Conservation (phyloP, 1,284 basidiomycete genomes). For the Naganishia cerealis region DNA sequence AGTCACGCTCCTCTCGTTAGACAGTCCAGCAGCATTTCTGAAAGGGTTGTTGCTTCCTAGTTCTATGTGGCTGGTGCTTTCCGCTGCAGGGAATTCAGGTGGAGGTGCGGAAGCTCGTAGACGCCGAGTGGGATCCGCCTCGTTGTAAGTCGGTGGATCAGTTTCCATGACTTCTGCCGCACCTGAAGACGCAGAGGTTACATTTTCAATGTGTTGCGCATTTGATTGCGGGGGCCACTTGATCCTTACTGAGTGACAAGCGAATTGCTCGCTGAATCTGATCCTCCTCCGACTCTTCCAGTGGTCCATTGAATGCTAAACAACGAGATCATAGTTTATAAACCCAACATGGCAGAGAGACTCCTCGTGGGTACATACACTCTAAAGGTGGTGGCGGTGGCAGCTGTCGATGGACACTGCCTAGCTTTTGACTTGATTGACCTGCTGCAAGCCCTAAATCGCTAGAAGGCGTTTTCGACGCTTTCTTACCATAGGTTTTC, state of each 20-base stretch:
- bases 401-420: slow-evolving; percentile 2
- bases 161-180: slow-evolving; percentile 2
- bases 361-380: neutral
- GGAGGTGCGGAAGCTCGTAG: slow-evolving; percentile 21
- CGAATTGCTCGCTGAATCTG: slow-evolving; percentile 23
- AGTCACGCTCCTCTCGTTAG: slow-evolving; percentile 18
- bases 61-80: slow-evolving; percentile 3
- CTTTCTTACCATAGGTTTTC: slow-evolving; percentile 25
- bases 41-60: slow-evolving; percentile 25
- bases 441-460: neutral
- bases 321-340: neutral
- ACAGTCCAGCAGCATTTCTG: neutral
- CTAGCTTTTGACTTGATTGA: slow-evolving; percentile 1
- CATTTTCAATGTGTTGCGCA: neutral
- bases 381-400: slow-evolving; percentile 14
- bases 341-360: neutral
- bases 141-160: slow-evolving; percentile 9
- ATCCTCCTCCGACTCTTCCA: slow-evolving; percentile 22
- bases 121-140: slow-evolving; percentile 11
- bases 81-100: slow-evolving; percentile 4
- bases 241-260: slow-evolving; percentile 13
- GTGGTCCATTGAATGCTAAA: slow-evolving; percentile 5
- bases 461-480: neutral
- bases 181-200: neutral
- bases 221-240: neutral